Conservation (phyloP, 768 basidiomycete genomes). For the Naganishia onofrii region DNA sequence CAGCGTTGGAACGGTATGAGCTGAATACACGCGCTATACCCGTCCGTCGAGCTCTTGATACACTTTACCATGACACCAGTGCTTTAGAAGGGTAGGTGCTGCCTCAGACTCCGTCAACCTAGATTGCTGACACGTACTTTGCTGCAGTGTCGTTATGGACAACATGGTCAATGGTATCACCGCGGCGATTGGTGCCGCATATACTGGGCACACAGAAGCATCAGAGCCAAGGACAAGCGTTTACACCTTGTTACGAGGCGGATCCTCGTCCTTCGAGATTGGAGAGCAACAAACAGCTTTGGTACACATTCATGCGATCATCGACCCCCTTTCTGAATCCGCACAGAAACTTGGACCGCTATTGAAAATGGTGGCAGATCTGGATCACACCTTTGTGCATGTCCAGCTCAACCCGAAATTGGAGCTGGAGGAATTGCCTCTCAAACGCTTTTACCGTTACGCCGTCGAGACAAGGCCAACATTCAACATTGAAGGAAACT, state of each 20-base stretch:
- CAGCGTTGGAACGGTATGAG: conserved; percentile 71
- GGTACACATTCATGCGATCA: conserved; percentile 66
- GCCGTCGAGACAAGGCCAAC: conserved; percentile 60
- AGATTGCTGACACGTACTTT: not conserved
- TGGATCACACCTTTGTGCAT: conserved; percentile 58
- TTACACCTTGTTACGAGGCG: conserved; percentile 54
- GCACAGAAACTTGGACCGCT: conserved; percentile 84
- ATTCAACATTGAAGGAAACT: conserved; percentile 73
- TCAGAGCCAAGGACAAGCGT: conserved; percentile 37
- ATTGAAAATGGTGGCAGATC: conserved; percentile 54
- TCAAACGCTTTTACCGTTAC: conserved; percentile 90
- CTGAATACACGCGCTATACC: conserved; percentile 66
- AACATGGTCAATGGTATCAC: conserved; percentile 65
- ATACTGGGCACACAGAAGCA: conserved; percentile 50
- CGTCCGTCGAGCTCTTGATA: conserved; percentile 65
- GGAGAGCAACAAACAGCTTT: conserved; percentile 69
- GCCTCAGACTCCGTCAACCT: not conserved
- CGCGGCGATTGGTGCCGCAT: conserved; percentile 69
- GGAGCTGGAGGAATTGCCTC: conserved; percentile 70
- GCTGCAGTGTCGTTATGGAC: conserved; percentile 59
- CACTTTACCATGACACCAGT: conserved; percentile 55
- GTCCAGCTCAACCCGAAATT: conserved; percentile 73
- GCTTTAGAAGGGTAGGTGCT: conserved; percentile 56
- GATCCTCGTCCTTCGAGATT: conserved; percentile 57
- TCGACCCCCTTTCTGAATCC: conserved; percentile 80